Percentiles rank a stretch among this genome's conserved stretches.
Conservation (phyloP, 805 yeast species). For the Metschnikowia chrysomelidarum region DNA sequence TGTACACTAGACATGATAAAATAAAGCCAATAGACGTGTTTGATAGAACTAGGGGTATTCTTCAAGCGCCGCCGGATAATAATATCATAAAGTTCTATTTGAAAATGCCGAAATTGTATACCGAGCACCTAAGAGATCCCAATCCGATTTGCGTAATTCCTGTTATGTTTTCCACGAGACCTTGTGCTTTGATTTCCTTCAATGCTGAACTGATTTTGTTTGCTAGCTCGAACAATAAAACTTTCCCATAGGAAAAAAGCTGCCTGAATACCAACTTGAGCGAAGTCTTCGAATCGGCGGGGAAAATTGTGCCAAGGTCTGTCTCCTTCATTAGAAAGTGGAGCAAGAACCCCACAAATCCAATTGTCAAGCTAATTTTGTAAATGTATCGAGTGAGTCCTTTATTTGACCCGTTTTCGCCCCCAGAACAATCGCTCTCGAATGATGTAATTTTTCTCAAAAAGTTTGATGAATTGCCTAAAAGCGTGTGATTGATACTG, state of each 20-base stretch:
- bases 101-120: no score
- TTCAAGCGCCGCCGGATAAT: no score
- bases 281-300: no score
- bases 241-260: not conserved
- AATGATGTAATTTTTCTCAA: slow-evolving; percentile 28
- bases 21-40: no score
- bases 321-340: slow-evolving; percentile 32
- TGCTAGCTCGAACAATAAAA: not conserved
- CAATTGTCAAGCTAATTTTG: slow-evolving; percentile 37
- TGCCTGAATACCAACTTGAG: slow-evolving; percentile 1
- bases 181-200: slow-evolving; percentile 19
- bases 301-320: slow-evolving; percentile 6
- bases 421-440: slow-evolving; percentile 15
- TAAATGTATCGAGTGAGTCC: slow-evolving; percentile 20
- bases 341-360: slow-evolving; percentile 37
- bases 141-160: slow-evolving; percentile 33
- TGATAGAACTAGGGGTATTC: no score
- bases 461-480: slow-evolving; percentile 28
- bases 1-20: no score
- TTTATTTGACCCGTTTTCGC: slow-evolving; percentile 1
- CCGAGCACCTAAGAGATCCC: slow-evolving; percentile 30
- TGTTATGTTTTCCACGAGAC: slow-evolving; percentile 19
- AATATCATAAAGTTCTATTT: no score
- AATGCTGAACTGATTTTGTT: slow-evolving; percentile 14
- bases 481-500: slow-evolving; percentile 26